These are phyloP conservation scores for Forsythia suspensa DNA, from an alignment of 257 asterid species.

Conservation along the genomic window DNA sequence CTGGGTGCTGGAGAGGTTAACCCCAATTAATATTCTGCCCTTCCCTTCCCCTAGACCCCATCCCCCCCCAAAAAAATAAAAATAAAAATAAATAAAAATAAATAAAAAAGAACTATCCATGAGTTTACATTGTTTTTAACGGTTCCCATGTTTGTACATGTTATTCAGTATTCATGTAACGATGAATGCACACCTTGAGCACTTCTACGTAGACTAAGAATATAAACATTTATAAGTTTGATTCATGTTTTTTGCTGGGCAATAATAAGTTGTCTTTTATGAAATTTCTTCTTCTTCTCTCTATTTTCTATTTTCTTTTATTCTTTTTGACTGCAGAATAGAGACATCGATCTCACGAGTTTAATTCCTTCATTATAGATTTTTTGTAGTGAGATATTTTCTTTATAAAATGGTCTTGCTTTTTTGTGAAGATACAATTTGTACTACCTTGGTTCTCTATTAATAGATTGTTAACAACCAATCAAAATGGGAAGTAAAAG, in stretches of 20 bases:
- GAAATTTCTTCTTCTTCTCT: neutral
- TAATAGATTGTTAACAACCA: neutral
- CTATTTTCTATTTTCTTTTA: no score
- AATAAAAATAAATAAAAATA: no score
- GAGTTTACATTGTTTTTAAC: no score
- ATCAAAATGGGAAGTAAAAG: neutral
- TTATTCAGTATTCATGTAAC: no score
- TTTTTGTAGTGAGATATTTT: neutral
- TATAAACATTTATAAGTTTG: no score
- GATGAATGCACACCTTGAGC: no score
- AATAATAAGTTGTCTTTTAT: neutral
- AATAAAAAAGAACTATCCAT: no score
- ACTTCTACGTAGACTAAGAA: no score
- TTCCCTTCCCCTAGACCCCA: neutral
- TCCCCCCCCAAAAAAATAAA: no score
- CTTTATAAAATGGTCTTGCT: neutral
- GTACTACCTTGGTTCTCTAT: neutral
- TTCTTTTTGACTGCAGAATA: no score
- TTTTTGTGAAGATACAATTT: neutral
- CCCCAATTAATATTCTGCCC: neutral
- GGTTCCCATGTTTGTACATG: no score
- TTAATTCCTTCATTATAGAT: neutral
- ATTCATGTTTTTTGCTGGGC: neutral
- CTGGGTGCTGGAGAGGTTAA: conserved; percentile 98
- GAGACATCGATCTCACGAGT: no score